Evolutionary conservation across 345 rosid genomes (phyloP).

Genomic region (Euphorbia tirucalli): DNA sequence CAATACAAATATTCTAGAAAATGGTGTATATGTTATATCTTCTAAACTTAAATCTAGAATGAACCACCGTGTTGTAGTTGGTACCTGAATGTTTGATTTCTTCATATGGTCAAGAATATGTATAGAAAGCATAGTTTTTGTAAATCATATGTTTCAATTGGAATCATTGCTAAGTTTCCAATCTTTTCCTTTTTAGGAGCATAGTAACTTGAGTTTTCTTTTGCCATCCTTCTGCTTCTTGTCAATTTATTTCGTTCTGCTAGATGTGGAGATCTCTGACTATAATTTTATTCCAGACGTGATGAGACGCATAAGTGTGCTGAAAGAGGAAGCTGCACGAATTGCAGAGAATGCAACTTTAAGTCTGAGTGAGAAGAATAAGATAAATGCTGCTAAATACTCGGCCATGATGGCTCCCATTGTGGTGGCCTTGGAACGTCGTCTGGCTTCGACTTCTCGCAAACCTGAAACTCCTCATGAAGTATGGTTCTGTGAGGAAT

Average conservation of each 20-base stretch:
- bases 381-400: constrained; percentile 83
- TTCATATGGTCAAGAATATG: not conserved
- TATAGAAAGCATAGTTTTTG: not conserved
- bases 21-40: not conserved
- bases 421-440: constrained; percentile 83
- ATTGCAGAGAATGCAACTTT: constrained; percentile 83
- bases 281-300: constrained; percentile 55
- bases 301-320: constrained; percentile 73
- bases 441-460: constrained; percentile 79
- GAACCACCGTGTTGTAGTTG: not conserved
- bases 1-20: not conserved
- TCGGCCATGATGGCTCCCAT: constrained; percentile 98
- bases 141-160: constrained; percentile 1
- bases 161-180: not conserved
- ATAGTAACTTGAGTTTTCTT: constrained; percentile 2
- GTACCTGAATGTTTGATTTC: not conserved
- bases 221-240: not conserved
- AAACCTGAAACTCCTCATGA: constrained; percentile 95
- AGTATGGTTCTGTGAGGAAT: constrained; percentile 72
- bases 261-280: not conserved
- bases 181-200: not conserved
- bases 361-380: constrained; percentile 78
- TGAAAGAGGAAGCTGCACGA: constrained; percentile 84
- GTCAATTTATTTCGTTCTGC: not conserved
- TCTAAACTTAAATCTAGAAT: constrained; percentile 11